Evolutionary conservation across 129 eudicot species (phyloP), one percentile per base, ranked within the genome.

Genomic region (Tagetes erecta): DNA sequence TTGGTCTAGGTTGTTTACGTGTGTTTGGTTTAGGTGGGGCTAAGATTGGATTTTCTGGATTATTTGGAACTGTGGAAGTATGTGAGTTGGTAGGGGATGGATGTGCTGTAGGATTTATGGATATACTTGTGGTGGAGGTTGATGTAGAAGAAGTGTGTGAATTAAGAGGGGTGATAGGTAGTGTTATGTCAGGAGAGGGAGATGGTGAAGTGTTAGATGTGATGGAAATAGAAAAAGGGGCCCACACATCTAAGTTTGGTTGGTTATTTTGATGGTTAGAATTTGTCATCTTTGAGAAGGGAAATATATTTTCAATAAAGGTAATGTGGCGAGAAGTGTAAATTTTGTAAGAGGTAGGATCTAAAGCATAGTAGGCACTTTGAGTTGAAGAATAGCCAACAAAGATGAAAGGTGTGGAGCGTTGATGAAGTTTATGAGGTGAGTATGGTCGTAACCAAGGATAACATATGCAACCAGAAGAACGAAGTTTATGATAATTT

Each of bases 381-480:
- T 4, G 27, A 20, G 27, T 20, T 20, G 27, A 20, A 20, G 27
- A 20, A 20, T 20, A 20, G 27, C 27, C 27, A 4, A 4, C 45
- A 2, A 3, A 3, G 6, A 41, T 41, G 45, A 5, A 41, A 41
- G 45, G 45, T 3, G 45, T 41, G 45, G 45, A 41, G 4, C 45
- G 45, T 41, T 41, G 45, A 41, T 41, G 45, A 41, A 41, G 45
- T 41, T 41, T 41, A 41, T 41, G 0, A 41, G 45, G 45, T 5
- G 45, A 41, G 45, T 41, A 41, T 3, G 45, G 45, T 3, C 8
- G 8, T 47, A 70, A 52, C 65, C 64, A 71, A 51, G 40, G 67
- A 20, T 37, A 51, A 38, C 73, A 77, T 44, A 41, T 5, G 6
- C 51, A 77, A 53, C 69, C 74, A 69, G 49, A 69, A n/a, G 44